Percentiles rank a stretch among this genome's conserved stretches.
These are phyloP conservation scores for Drechslerella dactyloides DNA, from an alignment of 2,329 filamentous ascomycete species.

Conservation along the genomic window DNA sequence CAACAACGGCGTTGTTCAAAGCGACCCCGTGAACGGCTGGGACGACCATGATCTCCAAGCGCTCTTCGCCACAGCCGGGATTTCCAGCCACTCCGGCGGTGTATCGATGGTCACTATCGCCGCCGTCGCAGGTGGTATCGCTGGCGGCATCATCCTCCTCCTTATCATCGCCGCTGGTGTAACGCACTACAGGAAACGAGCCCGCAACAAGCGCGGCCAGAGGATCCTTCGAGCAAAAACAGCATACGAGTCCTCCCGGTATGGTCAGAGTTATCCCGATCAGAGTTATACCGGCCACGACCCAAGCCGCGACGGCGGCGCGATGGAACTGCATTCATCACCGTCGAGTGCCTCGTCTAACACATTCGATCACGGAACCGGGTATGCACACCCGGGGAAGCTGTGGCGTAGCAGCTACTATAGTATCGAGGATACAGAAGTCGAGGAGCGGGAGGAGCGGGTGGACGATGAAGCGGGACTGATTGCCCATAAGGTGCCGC, in stretches of 20 bases:
- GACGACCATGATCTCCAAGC: constrained; percentile 38
- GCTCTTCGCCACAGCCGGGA: constrained; percentile 13
- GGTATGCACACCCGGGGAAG: constrained; percentile 45
- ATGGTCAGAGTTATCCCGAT: constrained; percentile 6
- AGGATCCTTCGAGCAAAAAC: constrained; percentile 15
- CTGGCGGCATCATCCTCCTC: constrained; percentile 30
- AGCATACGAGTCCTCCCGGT: constrained; percentile 35
- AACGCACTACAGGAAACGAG: constrained; percentile 13
- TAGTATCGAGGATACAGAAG: constrained; percentile 34
- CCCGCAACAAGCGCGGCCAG: constrained; percentile 1
- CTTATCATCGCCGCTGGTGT: constrained; percentile 13
- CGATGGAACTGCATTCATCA: constrained; percentile 37
- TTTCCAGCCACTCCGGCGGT: not conserved
- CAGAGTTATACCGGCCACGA: constrained; percentile 14
- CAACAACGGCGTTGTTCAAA: constrained; percentile 45
- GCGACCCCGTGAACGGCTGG: constrained; percentile 45
- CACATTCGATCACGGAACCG: constrained; percentile 36
- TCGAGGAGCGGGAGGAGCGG: constrained; percentile 30
- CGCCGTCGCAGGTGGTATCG: constrained; percentile 38
- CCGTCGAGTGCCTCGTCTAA: constrained; percentile 32
- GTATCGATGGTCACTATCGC: constrained; percentile 27
- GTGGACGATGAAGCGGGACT: constrained; percentile 37
- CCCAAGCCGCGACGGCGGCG: constrained; percentile 19
- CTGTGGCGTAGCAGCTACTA: constrained; percentile 39
- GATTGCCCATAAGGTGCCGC: constrained; percentile 28